Conservation (phyloP, 331 rosid species). For the Quercus phellos region DNA sequence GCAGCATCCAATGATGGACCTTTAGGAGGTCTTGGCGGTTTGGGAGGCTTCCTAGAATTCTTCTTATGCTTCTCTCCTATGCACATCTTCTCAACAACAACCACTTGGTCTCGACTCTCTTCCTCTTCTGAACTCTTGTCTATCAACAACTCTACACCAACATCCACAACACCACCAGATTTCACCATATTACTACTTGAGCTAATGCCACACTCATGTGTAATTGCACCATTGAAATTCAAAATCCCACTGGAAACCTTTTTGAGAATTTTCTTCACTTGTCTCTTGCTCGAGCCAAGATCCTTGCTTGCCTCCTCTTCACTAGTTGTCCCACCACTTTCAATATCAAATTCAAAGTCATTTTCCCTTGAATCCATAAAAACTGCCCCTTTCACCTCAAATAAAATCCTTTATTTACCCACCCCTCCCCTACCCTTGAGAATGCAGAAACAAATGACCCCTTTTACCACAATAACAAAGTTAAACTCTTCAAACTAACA, state of each 20-base stretch:
- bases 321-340: slow-evolving; percentile 47
- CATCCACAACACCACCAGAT: slow-evolving; percentile 15
- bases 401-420: not conserved
- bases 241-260: slow-evolving; percentile 29
- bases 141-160: slow-evolving; percentile 27
- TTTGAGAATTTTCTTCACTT: slow-evolving; percentile 12
- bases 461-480: not conserved
- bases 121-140: slow-evolving; percentile 25
- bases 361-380: slow-evolving; percentile 32
- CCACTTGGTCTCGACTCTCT: slow-evolving; percentile 15
- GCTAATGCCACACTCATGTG: slow-evolving; percentile 26
- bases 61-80: slow-evolving; percentile 30
- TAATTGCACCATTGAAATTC: slow-evolving; percentile 25
- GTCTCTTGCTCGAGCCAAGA: slow-evolving; percentile 24
- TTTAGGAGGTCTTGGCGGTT: slow-evolving; percentile 70
- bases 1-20: slow-evolving; percentile 66
- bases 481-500: not conserved
- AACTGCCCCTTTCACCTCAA: slow-evolving; percentile 35
- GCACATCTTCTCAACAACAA: slow-evolving; percentile 10
- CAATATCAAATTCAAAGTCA: slow-evolving; percentile 39
- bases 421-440: not conserved
- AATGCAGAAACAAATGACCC: not conserved
- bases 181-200: slow-evolving; percentile 28
- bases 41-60: slow-evolving; percentile 47
- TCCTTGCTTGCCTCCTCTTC: slow-evolving; percentile 38